A percentile compares a stretch with the other conserved stretches of the same genome.
Evolutionary conservation across 2,329 filamentous ascomycete species (phyloP).

Genomic region (Botrytis fabae): DNA sequence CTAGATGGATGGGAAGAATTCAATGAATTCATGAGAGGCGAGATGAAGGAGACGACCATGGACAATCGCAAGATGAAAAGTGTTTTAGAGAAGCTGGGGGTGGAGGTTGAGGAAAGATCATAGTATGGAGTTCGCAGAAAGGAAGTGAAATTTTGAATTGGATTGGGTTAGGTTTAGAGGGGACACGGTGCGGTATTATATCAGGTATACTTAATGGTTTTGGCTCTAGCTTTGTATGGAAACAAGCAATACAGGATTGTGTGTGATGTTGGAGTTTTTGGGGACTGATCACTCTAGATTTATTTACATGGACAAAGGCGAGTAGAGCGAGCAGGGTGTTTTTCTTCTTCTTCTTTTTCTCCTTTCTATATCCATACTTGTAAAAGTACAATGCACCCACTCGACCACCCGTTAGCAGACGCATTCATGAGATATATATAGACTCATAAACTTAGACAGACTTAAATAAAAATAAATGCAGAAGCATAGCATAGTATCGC

Average conservation of each 20-base stretch:
- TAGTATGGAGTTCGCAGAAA: not conserved
- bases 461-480: not conserved
- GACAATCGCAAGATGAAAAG: constrained; percentile 28
- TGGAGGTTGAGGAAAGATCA: constrained; percentile 5
- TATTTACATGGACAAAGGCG: not conserved
- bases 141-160: not conserved
- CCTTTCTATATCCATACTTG: not conserved
- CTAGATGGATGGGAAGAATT: constrained; percentile 70
- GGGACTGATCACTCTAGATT: not conserved
- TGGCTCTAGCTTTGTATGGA: not conserved
- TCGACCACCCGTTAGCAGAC: not conserved
- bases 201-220: not conserved
- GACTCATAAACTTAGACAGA: not conserved
- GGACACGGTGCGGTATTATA: not conserved
- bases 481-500: not conserved
- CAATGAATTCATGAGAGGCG: constrained; percentile 62
- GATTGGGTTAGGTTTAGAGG: not conserved
- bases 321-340: not conserved
- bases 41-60: constrained; percentile 59
- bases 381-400: not conserved
- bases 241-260: not conserved
- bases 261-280: not conserved
- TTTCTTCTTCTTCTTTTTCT: not conserved
- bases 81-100: constrained; percentile 3
- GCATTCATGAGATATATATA: not conserved